Evolutionary conservation across 306 rosid species (phyloP).

Genomic region (Senna tora): DNA sequence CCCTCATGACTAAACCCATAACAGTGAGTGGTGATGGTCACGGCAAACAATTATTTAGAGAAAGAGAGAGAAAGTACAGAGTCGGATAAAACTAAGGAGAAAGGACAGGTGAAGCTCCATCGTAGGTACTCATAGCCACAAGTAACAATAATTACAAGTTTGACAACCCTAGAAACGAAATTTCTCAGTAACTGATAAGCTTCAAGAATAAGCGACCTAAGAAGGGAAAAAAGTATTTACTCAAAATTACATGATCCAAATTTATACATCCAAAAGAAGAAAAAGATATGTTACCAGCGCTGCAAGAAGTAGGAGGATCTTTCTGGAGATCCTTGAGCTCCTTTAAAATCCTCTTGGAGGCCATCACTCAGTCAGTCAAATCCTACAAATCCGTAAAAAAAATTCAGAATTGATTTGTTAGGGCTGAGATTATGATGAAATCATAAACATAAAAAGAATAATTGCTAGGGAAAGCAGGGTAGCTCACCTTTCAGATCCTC

Average conservation of each 20-base stretch:
- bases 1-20: background rate
- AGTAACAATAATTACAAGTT: background rate
- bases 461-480: background rate
- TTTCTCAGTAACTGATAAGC: background rate
- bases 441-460: background rate
- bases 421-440: background rate
- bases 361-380: slow-evolving; percentile 50
- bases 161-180: background rate
- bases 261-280: background rate
- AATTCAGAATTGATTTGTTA: slow-evolving; percentile 1
- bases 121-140: background rate
- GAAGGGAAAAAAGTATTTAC: slow-evolving; percentile 6
- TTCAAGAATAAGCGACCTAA: background rate
- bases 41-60: background rate
- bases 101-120: slow-evolving; percentile 4
- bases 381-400: background rate
- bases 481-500: slow-evolving; percentile 31
- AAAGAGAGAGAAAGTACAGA: slow-evolving; percentile 1
- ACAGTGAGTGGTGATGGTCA: background rate
- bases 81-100: background rate
- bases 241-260: background rate
- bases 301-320: slow-evolving; percentile 84
- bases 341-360: slow-evolving; percentile 71
- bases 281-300: slow-evolving; percentile 51
- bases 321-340: slow-evolving; percentile 77